These are phyloP conservation scores for Schwanniomyces sp. DNA, from an alignment of 805 yeast species.

Conservation along the genomic window DNA sequence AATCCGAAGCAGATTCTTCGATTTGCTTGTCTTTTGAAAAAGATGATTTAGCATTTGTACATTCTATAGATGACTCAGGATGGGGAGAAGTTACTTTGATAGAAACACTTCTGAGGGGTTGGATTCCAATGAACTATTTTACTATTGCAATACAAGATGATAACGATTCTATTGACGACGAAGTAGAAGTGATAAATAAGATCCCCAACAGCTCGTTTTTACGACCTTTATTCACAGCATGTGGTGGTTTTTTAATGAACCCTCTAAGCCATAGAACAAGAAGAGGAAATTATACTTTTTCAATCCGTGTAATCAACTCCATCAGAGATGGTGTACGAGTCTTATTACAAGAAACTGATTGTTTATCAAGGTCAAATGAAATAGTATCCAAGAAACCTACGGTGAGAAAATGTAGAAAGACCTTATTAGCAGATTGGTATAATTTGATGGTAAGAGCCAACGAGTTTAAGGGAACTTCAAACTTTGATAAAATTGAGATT, in stretches of 20 bases:
- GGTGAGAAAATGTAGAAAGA: slow-evolving; percentile 64
- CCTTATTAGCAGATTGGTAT: slow-evolving; percentile 78
- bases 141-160: slow-evolving; percentile 40
- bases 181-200: slow-evolving; percentile 31
- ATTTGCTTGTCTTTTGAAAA: slow-evolving; percentile 72
- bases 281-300: slow-evolving; percentile 49
- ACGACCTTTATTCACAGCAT: slow-evolving; percentile 54
- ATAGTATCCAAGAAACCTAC: slow-evolving; percentile 62
- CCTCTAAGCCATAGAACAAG: slow-evolving; percentile 53
- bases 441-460: slow-evolving; percentile 74
- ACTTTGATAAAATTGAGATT: slow-evolving; percentile 56
- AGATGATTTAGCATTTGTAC: slow-evolving; percentile 74
- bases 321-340: slow-evolving; percentile 73
- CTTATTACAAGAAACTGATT: slow-evolving; percentile 64
- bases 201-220: slow-evolving; percentile 49
- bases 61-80: slow-evolving; percentile 75
- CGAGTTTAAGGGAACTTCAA: slow-evolving; percentile 66
- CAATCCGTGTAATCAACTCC: slow-evolving; percentile 57
- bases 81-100: slow-evolving; percentile 85
- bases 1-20: slow-evolving; percentile 64
- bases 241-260: slow-evolving; percentile 65
- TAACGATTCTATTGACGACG: slow-evolving; percentile 22
- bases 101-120: slow-evolving; percentile 64
- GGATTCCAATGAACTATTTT: slow-evolving; percentile 86
- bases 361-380: slow-evolving; percentile 72